Percentiles rank a stretch among this genome's conserved stretches.
Conservation (phyloP, 2,329 filamentous ascomycete genomes). For the Blastomyces percursus region DNA sequence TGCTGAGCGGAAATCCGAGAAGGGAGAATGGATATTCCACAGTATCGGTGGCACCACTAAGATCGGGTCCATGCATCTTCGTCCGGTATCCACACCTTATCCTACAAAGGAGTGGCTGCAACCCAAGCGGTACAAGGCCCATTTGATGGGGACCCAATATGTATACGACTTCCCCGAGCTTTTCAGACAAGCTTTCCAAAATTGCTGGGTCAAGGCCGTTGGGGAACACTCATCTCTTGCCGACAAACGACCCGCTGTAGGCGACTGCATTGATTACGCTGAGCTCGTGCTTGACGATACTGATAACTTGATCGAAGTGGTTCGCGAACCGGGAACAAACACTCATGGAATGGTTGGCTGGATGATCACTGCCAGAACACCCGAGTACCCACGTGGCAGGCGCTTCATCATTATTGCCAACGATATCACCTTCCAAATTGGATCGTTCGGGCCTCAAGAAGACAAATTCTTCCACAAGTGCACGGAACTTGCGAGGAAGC, state of each 20-base stretch:
- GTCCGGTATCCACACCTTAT: constrained; percentile 84
- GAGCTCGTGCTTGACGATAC: constrained; percentile 92
- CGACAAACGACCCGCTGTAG: constrained; percentile 70
- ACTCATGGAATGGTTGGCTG: constrained; percentile 97
- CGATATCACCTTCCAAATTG: constrained; percentile 98
- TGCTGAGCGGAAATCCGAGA: constrained; percentile 94
- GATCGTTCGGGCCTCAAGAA: constrained; percentile 91
- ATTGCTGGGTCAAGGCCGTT: constrained; percentile 72
- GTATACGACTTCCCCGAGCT: constrained; percentile 99
- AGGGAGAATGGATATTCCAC: constrained; percentile 97
- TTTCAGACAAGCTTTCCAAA: constrained; percentile 95
- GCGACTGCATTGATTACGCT: constrained; percentile 86
- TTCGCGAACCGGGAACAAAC: constrained; percentile 90
- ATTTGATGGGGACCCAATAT: constrained; percentile 98
- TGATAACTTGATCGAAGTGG: constrained; percentile 84
- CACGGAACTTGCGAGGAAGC: constrained; percentile 84
- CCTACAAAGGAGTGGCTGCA: constrained; percentile 98
- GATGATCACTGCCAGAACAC: constrained; percentile 88
- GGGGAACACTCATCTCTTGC: constrained; percentile 62
- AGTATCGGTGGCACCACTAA: constrained; percentile 92
- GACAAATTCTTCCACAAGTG: constrained; percentile 99
- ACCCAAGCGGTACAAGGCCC: constrained; percentile 98
- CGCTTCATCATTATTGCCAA: constrained; percentile 96
- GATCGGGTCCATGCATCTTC: constrained; percentile 88
- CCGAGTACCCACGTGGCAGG: constrained; percentile 85